Evolutionary conservation across 371 early-diverging fungal genomes (phyloP).

Genomic region (Zychaea mexicana): DNA sequence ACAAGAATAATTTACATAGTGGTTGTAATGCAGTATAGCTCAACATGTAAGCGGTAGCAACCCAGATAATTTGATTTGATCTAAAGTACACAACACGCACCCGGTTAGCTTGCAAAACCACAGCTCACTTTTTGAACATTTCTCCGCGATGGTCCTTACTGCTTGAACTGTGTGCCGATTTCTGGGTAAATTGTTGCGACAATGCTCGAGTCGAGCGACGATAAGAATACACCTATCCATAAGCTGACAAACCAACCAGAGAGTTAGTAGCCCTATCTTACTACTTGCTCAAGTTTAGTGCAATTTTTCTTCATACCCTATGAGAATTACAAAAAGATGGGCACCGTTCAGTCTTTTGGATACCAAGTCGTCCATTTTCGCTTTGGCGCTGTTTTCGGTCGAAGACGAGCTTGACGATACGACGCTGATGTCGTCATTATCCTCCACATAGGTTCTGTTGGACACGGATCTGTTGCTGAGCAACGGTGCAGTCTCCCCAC

Average conservation of each 20-base stretch:
- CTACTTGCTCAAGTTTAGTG: too few species aligned
- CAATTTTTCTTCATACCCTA: slow-evolving; percentile 27
- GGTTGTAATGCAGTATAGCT: slow-evolving; percentile 79
- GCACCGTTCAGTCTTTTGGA: slow-evolving; percentile 38
- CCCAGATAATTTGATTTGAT: slow-evolving; percentile 66
- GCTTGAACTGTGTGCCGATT: slow-evolving; percentile 78
- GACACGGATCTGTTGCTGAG: slow-evolving; percentile 2
- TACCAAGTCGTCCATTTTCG: slow-evolving; percentile 22
- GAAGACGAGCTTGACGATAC: slow-evolving; percentile 18
- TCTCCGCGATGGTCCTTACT: slow-evolving; percentile 10
- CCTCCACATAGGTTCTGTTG: slow-evolving; percentile 11
- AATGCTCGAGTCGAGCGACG: slow-evolving; percentile 78
- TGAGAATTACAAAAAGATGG: slow-evolving; percentile 30
- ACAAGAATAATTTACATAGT: slow-evolving; percentile 49
- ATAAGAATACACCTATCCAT: slow-evolving; percentile 59
- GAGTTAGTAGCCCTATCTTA: not conserved
- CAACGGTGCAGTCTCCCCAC: slow-evolving; percentile 31
- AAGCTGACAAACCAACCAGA: slow-evolving; percentile 20
- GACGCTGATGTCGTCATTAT: slow-evolving; percentile 21
- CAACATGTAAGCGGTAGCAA: slow-evolving; percentile 75
- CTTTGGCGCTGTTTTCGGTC: slow-evolving; percentile 1
- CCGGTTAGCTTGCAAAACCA: not conserved
- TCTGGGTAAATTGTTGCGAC: slow-evolving; percentile 77
- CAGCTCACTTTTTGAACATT: not conserved
- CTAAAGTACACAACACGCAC: slow-evolving; percentile 10